Evolutionary conservation across 805 yeast genomes (phyloP).

Genomic region (Lipomyces yamanashiensis): DNA sequence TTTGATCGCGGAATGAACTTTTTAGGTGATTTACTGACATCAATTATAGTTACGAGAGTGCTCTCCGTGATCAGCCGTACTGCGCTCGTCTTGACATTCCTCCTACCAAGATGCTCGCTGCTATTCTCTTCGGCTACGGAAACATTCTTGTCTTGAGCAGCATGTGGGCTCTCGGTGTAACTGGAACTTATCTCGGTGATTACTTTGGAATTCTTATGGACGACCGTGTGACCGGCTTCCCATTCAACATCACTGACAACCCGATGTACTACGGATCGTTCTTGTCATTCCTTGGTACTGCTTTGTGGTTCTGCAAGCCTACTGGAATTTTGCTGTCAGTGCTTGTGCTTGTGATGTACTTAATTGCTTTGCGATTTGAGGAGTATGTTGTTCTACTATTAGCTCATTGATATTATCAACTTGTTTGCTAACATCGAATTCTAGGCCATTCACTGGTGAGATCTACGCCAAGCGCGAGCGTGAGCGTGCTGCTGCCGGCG

Average conservation of each 20-base stretch:
- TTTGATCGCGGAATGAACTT: not conserved
- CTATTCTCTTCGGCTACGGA: conserved; percentile 64
- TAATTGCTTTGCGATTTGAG: conserved; percentile 82
- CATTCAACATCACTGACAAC: conserved; percentile 86
- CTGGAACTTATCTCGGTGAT: conserved; percentile 98
- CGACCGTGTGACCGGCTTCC: conserved; percentile 87
- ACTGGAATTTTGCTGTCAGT: conserved; percentile 78
- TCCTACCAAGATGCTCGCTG: conserved; percentile 57
- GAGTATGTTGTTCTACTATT: conserved; percentile 51
- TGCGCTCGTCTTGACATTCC: conserved; percentile 55
- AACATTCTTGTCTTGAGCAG: conserved; percentile 80
- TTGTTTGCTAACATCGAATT: not conserved
- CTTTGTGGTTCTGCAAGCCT: conserved; percentile 82
- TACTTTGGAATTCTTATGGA: conserved; percentile 96
- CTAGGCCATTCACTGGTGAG: conserved; percentile 82
- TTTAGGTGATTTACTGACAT: not conserved
- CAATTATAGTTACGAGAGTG: conserved; percentile 57
- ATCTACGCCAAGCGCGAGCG: conserved; percentile 79
- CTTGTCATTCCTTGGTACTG: conserved; percentile 86
- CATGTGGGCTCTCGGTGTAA: conserved; percentile 91
- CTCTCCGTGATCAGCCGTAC: conserved; percentile 72
- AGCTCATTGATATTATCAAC: not conserved
- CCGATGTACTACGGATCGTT: conserved; percentile 98
- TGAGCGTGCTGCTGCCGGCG: conserved; percentile 40
- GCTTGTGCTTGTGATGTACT: conserved; percentile 80